Evolutionary conservation across 2,329 filamentous ascomycete species (phyloP).

Genomic region (Fusarium begoniae): DNA sequence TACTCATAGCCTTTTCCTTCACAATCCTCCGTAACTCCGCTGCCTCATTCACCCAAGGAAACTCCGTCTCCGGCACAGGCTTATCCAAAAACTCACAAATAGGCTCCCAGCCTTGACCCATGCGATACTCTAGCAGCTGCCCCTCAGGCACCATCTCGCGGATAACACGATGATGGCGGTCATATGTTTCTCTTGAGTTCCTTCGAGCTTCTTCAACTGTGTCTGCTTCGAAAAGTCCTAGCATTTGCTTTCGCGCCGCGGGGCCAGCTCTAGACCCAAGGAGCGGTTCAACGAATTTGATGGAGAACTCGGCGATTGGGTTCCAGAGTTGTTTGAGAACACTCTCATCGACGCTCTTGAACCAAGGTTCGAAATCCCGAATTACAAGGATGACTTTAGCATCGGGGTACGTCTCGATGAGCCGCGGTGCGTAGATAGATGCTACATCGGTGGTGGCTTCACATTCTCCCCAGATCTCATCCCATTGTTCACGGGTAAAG

Average conservation of each 20-base stretch:
- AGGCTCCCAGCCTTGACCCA: slow-evolving; percentile 49
- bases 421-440: slow-evolving; percentile 39
- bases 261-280: slow-evolving; percentile 45
- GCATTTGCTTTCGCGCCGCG: slow-evolving; percentile 39
- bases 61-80: slow-evolving; percentile 43
- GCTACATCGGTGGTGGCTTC: slow-evolving; percentile 47
- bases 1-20: slow-evolving; percentile 5
- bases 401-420: slow-evolving; percentile 46
- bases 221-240: slow-evolving; percentile 42
- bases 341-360: slow-evolving; percentile 44
- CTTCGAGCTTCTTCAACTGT: slow-evolving; percentile 34
- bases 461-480: slow-evolving; percentile 44
- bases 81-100: slow-evolving; percentile 50
- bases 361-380: slow-evolving; percentile 47
- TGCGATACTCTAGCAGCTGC: slow-evolving; percentile 44
- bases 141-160: slow-evolving; percentile 39
- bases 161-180: slow-evolving; percentile 43
- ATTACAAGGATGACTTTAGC: slow-evolving; percentile 48
- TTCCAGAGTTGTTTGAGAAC: slow-evolving; percentile 40
- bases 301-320: slow-evolving; percentile 22
- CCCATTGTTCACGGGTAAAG: slow-evolving; percentile 45
- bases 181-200: slow-evolving; percentile 40
- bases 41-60: slow-evolving; percentile 47
- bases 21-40: slow-evolving; percentile 27
- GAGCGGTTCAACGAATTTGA: slow-evolving; percentile 39